Base-by-base conservation (phyloP, 257 asterid genomes). In the Solanum gracilifrons region DNA sequence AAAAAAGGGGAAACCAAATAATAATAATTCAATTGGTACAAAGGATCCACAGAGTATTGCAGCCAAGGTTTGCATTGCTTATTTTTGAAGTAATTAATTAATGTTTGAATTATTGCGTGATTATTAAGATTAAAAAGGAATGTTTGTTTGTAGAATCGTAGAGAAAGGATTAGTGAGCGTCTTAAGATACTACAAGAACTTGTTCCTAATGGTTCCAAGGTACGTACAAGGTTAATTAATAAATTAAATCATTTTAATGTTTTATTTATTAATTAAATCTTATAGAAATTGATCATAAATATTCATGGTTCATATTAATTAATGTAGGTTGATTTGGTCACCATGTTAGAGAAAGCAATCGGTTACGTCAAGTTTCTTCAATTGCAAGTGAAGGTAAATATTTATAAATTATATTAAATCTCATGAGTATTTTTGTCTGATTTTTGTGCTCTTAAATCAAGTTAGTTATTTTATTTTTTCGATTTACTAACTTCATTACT, bases 121-220 rank as follows among this genome's bases (percentile, higher is more conserved):
- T 80, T 29, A 46, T n/a, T 37, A 76, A 80, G 85, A 29, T 46
- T 4, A 41, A 48, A 80, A 71, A 18, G 32, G 87, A 77, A 55
- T 90, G 88, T 89, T 85, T 88, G 89, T 69, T 13, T 91, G 21
- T 29, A 80, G 85, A 80, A 80, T 80, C 85, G 85, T 48, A 48
- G 82, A 87, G 98, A 94, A 69, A 79, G 98, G 55, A 96, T 96
- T 62, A 95, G 99, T 21, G 99, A 96, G 86, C 92, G 99, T 8
- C 92, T 96, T 84, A 96, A 96, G 90, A 88, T 83, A 82, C 93
- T 96, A 5, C 99, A 96, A 87, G 98, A 95, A 51, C 97, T 96
- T 51, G 98, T 96, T 33, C 99, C 98, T 15, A 96, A 96, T 86
- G 99, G 99, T 87, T 90, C 98, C 88, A 96, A 96, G 99, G 99